Evolutionary conservation across 2,329 filamentous ascomycete genomes (phyloP).

Genomic region (Acrodontium crateriforme): DNA sequence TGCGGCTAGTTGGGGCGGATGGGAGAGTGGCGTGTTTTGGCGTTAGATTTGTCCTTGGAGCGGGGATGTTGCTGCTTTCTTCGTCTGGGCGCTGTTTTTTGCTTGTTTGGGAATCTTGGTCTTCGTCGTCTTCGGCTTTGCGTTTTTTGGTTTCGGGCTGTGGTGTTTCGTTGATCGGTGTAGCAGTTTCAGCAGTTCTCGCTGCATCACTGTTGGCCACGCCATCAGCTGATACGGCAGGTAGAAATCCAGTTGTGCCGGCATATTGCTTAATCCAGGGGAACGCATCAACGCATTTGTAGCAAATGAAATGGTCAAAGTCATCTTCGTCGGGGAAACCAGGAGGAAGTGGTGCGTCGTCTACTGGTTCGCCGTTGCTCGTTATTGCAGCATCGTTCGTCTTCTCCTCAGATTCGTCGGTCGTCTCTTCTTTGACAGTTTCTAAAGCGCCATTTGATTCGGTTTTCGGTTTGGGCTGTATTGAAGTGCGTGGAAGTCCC

Average conservation of each 20-base stretch:
- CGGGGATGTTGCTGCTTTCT: conserved; percentile 1
- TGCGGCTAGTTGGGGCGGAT: conserved; percentile 37
- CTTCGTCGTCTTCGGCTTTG: conserved; percentile 30
- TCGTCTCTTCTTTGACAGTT: conserved; percentile 16
- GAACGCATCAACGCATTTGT: conserved; percentile 76
- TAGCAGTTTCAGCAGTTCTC: not conserved
- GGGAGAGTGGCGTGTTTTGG: conserved; percentile 36
- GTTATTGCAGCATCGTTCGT: conserved; percentile 23
- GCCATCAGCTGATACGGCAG: conserved; percentile 45
- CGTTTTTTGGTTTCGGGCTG: conserved; percentile 24
- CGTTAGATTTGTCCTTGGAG: conserved; percentile 1
- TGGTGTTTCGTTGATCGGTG: not conserved
- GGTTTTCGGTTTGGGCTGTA: conserved; percentile 39
- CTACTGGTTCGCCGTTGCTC: conserved; percentile 34
- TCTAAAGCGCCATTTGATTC: conserved; percentile 9
- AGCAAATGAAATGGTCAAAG: conserved; percentile 85
- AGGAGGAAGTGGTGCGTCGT: conserved; percentile 55
- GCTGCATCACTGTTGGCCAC: not conserved
- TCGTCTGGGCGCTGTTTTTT: conserved; percentile 16
- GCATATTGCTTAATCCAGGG: conserved; percentile 90
- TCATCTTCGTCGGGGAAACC: conserved; percentile 81
- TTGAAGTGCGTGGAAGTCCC: conserved; percentile 58
- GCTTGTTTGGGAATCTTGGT: conserved; percentile 11
- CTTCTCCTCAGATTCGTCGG: conserved; percentile 19
- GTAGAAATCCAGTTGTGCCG: conserved; percentile 63